Conservation (phyloP, 495 filamentous ascomycete genomes). For the Tuber microsphaerosporum region DNA sequence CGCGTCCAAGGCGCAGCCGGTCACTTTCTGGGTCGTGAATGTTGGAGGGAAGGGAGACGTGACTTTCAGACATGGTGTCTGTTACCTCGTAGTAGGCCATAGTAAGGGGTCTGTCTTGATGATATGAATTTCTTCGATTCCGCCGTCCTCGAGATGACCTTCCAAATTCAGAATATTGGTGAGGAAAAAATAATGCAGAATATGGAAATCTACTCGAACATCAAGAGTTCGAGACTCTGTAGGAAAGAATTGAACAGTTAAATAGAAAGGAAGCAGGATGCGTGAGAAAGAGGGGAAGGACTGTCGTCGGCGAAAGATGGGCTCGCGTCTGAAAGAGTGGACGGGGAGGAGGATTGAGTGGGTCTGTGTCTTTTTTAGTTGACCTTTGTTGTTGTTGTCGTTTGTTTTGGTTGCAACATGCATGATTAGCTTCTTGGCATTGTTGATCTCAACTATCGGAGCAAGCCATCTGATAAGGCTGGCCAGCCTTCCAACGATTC, state of each 20-base stretch:
- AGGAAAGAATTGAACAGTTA: neutral
- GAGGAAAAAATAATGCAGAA: neutral
- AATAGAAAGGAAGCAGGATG: neutral
- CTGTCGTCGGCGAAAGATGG: neutral
- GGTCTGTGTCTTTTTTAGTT: neutral
- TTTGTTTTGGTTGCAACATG: neutral
- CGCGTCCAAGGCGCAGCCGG: constrained; percentile 39
- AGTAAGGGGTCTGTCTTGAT: neutral
- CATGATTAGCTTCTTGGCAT: neutral
- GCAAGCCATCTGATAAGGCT: neutral
- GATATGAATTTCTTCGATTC: neutral
- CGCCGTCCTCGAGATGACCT: neutral
- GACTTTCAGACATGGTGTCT: constrained; percentile 24
- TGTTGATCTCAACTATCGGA: neutral
- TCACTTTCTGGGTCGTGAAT: constrained; percentile 29
- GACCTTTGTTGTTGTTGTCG: constrained; percentile 1
- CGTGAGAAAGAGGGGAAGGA: neutral
- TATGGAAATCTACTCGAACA: neutral
- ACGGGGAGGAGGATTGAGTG: neutral
- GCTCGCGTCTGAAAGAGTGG: neutral
- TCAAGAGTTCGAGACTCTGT: neutral
- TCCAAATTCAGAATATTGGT: neutral
- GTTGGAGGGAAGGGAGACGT: constrained; percentile 19
- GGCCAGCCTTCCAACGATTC: neutral
- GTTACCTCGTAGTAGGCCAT: constrained; percentile 28